Percentiles rank a stretch among this genome's conserved stretches.
Evolutionary conservation across 1,284 basidiomycete species (phyloP).

Genomic region (Apiotrichum domesticum): DNA sequence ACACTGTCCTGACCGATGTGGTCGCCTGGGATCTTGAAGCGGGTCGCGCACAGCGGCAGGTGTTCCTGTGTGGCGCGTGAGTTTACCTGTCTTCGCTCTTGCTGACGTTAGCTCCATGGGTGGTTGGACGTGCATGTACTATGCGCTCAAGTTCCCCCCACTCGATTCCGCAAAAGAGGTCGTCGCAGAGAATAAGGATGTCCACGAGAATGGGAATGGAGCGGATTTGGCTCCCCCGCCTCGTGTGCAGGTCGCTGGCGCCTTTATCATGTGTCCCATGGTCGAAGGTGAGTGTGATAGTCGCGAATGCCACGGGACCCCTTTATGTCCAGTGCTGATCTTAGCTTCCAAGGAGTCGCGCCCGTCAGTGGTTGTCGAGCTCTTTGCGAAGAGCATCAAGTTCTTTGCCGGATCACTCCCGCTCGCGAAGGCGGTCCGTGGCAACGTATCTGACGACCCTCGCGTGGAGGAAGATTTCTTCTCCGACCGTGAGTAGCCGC

Average conservation of each 20-base stretch:
- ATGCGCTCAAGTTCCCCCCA: constrained; percentile 42
- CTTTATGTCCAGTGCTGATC: neutral
- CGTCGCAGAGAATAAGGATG: constrained; percentile 1
- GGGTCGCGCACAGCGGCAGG: constrained; percentile 38
- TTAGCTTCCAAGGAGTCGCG: constrained; percentile 44
- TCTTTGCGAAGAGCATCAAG: constrained; percentile 41
- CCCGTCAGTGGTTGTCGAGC: constrained; percentile 44
- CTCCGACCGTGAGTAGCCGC: constrained; percentile 39
- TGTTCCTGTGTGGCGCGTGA: constrained; percentile 48
- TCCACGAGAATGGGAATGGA: too few relatives aligned
- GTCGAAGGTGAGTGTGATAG: constrained; percentile 44
- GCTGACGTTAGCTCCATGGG: constrained; percentile 26
- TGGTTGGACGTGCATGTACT: constrained; percentile 39
- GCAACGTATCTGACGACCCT: constrained; percentile 53
- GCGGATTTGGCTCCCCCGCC: constrained; percentile 4
- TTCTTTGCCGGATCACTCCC: constrained; percentile 49
- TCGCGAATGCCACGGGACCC: too few relatives aligned
- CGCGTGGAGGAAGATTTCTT: constrained; percentile 49
- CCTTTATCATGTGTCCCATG: constrained; percentile 48
- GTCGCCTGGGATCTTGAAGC: constrained; percentile 31
- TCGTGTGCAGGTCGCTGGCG: constrained; percentile 41
- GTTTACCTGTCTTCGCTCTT: constrained; percentile 4
- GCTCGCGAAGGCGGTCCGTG: constrained; percentile 46
- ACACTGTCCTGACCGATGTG: constrained; percentile 50
- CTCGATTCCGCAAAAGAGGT: constrained; percentile 19